A percentile compares a stretch with the other conserved stretches of the same genome.
phyloP scores from a whole-genome alignment of 768 basidiomycete genomes.

The Mycena rebaudengoi region DNA sequence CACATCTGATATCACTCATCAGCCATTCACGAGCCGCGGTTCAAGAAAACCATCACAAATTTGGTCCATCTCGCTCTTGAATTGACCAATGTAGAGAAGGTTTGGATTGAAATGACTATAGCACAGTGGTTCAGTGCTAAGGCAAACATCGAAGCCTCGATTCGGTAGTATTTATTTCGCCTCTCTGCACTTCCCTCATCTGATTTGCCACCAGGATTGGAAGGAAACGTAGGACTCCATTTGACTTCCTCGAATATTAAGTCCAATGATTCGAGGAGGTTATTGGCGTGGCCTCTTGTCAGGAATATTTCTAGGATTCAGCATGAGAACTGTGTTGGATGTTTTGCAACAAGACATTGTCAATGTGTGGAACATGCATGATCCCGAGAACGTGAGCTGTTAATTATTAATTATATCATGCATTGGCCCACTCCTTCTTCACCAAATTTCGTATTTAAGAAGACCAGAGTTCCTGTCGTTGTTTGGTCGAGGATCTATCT shows the following conservation, averaged over 20 bases:
- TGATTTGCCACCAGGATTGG: neutral
- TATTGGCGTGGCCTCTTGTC: slow-evolving; percentile 5
- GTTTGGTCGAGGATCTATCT: slow-evolving; percentile 8
- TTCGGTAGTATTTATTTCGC: neutral
- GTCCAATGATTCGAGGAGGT: neutral
- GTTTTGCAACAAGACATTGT: slow-evolving; percentile 2
- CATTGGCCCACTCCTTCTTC: neutral
- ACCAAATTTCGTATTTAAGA: neutral
- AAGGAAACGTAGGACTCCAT: neutral
- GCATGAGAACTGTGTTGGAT: neutral
- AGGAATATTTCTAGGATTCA: slow-evolving; percentile 1
- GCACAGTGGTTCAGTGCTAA: neutral
- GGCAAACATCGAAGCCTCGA: too few relatives aligned
- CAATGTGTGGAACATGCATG: slow-evolving; percentile 12
- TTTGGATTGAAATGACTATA: slow-evolving; percentile 13
- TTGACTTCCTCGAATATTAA: neutral
- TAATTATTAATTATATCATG: neutral
- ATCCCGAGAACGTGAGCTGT: neutral
- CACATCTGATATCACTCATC: neutral
- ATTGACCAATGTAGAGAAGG: neutral
- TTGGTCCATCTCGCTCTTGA: slow-evolving; percentile 4
- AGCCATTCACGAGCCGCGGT: neutral
- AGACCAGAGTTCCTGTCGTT: neutral
- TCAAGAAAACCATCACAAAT: neutral
- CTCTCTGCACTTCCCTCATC: neutral